Percentiles rank a stretch among this genome's conserved stretches.
Conservation (phyloP, 164 flowering plant species). For the Stephania cephalantha region DNA sequence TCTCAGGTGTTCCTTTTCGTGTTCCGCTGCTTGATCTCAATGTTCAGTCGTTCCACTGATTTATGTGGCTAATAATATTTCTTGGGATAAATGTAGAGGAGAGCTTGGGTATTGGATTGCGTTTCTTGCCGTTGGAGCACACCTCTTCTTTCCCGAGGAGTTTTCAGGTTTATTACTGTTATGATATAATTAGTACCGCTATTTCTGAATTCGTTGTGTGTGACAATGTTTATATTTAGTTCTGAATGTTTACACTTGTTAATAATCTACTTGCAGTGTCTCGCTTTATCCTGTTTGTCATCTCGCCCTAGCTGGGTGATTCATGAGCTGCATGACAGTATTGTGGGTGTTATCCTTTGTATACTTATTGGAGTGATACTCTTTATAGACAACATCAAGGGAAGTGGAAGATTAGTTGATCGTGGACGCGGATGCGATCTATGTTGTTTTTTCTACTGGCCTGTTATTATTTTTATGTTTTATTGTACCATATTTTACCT, state of each 20-base stretch:
- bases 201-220: neutral
- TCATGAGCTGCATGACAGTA: constrained; percentile 27
- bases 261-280: constrained; percentile 26
- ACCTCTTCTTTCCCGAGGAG: constrained; percentile 29
- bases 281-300: constrained; percentile 35
- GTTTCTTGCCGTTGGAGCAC: constrained; percentile 32
- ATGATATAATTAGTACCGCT: too few relatives aligned
- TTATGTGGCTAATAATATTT: constrained; percentile 5
- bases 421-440: constrained; percentile 12
- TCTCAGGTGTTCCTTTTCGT: constrained; percentile 24
- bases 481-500: constrained; percentile 15
- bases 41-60: neutral
- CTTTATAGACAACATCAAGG: constrained; percentile 20
- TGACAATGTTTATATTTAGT: neutral
- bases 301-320: constrained; percentile 35
- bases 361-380: constrained; percentile 26
- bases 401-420: constrained; percentile 15
- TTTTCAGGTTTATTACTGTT: constrained; percentile 25
- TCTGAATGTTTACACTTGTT: too few relatives aligned
- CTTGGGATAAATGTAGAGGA: constrained; percentile 28
- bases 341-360: constrained; percentile 28
- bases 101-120: constrained; percentile 47
- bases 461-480: constrained; percentile 19
- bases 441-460: constrained; percentile 13
- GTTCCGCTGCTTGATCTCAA: neutral